phyloP scores from a whole-genome alignment of 1,284 basidiomycete species.

The Apiotrichum gamsii region DNA sequence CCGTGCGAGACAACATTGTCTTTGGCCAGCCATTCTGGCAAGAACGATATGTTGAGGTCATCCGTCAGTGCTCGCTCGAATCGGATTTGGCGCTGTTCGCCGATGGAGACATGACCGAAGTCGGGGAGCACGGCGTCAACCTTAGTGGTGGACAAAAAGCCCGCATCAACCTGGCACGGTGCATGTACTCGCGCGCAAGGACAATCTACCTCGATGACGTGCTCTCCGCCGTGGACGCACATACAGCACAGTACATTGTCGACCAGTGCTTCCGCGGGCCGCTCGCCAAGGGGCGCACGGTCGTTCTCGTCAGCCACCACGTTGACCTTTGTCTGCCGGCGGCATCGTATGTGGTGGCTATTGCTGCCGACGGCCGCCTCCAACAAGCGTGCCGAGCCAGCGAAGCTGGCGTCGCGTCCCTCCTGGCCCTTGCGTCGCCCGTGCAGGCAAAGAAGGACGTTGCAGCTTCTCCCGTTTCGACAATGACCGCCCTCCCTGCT shows the following conservation, averaged over 20 bases:
- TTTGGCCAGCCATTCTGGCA: conserved; percentile 47
- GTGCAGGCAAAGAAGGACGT: conserved; percentile 1
- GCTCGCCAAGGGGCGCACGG: conserved; percentile 58
- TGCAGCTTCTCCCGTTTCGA: too few species aligned
- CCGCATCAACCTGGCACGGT: conserved; percentile 71
- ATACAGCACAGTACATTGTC: conserved; percentile 42
- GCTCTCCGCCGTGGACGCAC: conserved; percentile 46
- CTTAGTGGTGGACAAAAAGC: conserved; percentile 55
- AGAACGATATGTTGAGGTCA: conserved; percentile 38
- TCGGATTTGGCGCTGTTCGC: conserved; percentile 40
- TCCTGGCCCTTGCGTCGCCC: conserved; percentile 11
- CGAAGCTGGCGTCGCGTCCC: conserved; percentile 9
- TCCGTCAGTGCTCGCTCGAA: conserved; percentile 36
- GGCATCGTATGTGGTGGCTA: conserved; percentile 51
- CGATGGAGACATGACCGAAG: conserved; percentile 57
- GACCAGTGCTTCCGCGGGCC: conserved; percentile 46
- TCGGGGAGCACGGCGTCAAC: conserved; percentile 74
- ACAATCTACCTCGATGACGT: conserved; percentile 54
- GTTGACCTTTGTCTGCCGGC: conserved; percentile 50
- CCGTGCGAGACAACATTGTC: conserved; percentile 45
- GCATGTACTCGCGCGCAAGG: conserved; percentile 67
- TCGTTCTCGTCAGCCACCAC: conserved; percentile 72
- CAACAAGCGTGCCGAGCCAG: conserved; percentile 30
- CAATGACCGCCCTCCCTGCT: too few species aligned
- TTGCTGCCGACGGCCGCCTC: conserved; percentile 49